Conservation (phyloP, 2,329 filamentous ascomycete genomes). For the Sporothrix euskadiensis region DNA sequence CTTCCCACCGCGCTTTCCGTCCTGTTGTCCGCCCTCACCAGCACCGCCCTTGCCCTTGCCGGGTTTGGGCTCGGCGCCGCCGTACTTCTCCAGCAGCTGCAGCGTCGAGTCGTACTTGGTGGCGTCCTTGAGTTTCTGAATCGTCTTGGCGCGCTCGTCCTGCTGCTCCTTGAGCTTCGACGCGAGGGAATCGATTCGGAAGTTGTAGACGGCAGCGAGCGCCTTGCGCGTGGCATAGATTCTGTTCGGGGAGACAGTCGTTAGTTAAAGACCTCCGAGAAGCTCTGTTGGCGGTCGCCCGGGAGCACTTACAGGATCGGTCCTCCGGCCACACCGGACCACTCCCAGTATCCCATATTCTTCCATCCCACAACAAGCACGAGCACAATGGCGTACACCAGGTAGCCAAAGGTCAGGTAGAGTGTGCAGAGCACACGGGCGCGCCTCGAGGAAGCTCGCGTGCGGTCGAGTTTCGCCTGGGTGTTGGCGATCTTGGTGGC, state of each 20-base stretch:
- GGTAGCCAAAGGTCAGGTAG: conserved; percentile 86
- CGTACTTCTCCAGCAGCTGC: conserved; percentile 92
- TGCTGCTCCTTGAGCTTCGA: conserved; percentile 71
- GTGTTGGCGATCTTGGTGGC: conserved; percentile 78
- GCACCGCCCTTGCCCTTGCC: conserved; percentile 35
- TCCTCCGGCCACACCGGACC: conserved; percentile 73
- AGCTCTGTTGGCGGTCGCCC: background rate
- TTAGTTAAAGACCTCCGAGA: background rate
- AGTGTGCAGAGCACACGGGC: conserved; percentile 85
- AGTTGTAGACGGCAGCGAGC: conserved; percentile 73
- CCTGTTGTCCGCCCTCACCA: conserved; percentile 6
- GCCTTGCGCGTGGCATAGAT: conserved; percentile 73
- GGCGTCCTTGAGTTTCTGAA: conserved; percentile 89
- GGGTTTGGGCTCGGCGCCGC: conserved; percentile 60
- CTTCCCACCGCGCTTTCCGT: conserved; percentile 31
- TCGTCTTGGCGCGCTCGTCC: conserved; percentile 79
- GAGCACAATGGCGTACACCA: conserved; percentile 80
- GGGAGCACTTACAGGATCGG: conserved; percentile 66
- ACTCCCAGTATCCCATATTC: conserved; percentile 75
- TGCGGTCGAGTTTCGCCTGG: conserved; percentile 70
- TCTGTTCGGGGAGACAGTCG: conserved; percentile 45
- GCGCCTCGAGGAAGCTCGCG: conserved; percentile 71
- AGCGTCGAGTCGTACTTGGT: conserved; percentile 96
- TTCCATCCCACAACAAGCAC: conserved; percentile 81
- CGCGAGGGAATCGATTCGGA: conserved; percentile 71